phyloP scores from a whole-genome alignment of 169 alveolate genomes.

The Perkinsus marinus region DNA sequence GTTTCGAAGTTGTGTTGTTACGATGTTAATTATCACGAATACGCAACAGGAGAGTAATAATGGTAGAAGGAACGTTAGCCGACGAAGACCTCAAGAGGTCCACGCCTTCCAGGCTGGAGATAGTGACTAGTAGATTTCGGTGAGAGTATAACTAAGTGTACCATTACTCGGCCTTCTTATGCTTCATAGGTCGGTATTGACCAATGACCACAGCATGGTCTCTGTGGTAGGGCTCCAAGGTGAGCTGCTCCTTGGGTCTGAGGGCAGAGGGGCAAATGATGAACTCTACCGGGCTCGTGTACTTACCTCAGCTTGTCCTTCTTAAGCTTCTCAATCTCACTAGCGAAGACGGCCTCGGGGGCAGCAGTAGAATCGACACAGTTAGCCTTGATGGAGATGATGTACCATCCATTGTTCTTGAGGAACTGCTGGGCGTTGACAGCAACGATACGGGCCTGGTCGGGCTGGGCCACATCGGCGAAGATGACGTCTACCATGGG shows the following conservation, averaged over 20 bases:
- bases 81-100: background rate
- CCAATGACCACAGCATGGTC: slow-evolving; percentile 97
- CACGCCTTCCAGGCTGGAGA: background rate
- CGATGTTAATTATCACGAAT: too few species aligned
- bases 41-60: background rate
- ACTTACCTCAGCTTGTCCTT: slow-evolving; percentile 53
- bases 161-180: slow-evolving; percentile 25
- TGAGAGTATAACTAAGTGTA: background rate
- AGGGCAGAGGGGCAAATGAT: slow-evolving; percentile 7
- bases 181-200: slow-evolving; percentile 71
- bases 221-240: slow-evolving; percentile 94
- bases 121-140: background rate
- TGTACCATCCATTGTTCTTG: slow-evolving; percentile 93
- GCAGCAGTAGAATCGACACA: slow-evolving; percentile 96
- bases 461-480: slow-evolving; percentile 98
- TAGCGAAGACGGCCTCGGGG: slow-evolving; percentile 90
- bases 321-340: slow-evolving; percentile 58
- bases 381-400: slow-evolving; percentile 90
- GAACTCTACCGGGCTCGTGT: background rate
- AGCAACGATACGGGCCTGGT: slow-evolving; percentile 93
- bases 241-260: slow-evolving; percentile 86
- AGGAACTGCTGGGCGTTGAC: slow-evolving; percentile 78
- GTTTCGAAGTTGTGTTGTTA: too few species aligned
- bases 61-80: background rate
- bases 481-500: slow-evolving; percentile 97